Base-by-base conservation (phyloP, 495 filamentous ascomycete genomes). In the Lophiostoma macrostomum region DNA sequence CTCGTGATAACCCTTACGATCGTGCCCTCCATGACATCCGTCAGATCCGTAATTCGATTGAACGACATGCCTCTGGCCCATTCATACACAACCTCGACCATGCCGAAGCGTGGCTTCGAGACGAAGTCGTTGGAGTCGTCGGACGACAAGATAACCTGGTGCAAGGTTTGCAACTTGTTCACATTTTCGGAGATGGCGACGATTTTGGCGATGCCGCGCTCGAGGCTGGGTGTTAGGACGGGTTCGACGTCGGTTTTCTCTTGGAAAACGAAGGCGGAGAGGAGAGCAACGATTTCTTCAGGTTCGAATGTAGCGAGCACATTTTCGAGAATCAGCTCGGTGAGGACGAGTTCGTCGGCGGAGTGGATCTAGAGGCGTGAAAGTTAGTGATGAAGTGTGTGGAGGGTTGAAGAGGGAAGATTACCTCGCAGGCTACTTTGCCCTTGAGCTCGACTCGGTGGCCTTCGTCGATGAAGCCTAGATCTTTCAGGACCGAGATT, bases 31-130 rank as follows among this genome's bases (percentile, higher is more conserved):
- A 97, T 80, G 38, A 98, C 91, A 65, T 98, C 93, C 23, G 93
- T 98, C 47, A 98, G 73, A 53, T 95, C 89, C 0, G 91, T 97
- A 60, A 98, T 98, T 45, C 94, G 91, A 69, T 90, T 95, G 78
- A 98, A 98, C 25, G 87, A 87, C 90, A 96, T 96, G 18, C 93
- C 93, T 49, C 87, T 79, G 1, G 93, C 94, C 93, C 93, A 98
- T 71, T 98, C 93, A 67, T 97, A 96, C 13, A 98, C 93, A 0
- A 98, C 94, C 69, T 98, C 94, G 62, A 94, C 88, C 39, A 98
- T 78, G 0, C 91, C 91, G 65, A 98, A 98, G 12, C 90, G 79
- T 7, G 90, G 88, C 34, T 83, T 75, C 57, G 80, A 88, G 36
- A 86, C 87, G 61, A 96, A 97, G 67, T 98, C 90, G 65, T 91